Conservation (phyloP, 2,329 filamentous ascomycete species). For the Rasamsonia emersonii region DNA sequence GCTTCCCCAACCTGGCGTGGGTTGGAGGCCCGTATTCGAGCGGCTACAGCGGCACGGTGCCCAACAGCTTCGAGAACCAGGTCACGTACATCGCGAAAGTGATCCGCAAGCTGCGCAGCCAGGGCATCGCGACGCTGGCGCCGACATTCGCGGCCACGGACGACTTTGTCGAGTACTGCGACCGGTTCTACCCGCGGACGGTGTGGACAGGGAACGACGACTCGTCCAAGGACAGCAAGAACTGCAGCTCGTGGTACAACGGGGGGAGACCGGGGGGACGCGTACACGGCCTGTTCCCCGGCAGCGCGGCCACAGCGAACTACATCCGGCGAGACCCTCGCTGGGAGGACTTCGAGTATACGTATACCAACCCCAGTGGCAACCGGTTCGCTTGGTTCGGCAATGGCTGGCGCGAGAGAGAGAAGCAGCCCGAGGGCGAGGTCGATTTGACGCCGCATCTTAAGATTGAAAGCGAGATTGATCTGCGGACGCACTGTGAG, state of each 20-base stretch:
- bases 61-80: constrained; percentile 58
- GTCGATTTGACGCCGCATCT: constrained; percentile 58
- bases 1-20: constrained; percentile 61
- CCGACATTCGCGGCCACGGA: constrained; percentile 53
- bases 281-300: constrained; percentile 63
- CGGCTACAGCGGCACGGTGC: constrained; percentile 57
- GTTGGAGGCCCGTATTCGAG: constrained; percentile 53
- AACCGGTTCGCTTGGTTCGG: constrained; percentile 53
- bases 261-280: constrained; percentile 53
- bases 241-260: constrained; percentile 66
- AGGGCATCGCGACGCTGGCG: constrained; percentile 56
- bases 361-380: constrained; percentile 33
- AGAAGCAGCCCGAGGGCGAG: constrained; percentile 39
- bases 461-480: constrained; percentile 45
- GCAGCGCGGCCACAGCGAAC: constrained; percentile 55
- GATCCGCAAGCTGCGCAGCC: constrained; percentile 56
- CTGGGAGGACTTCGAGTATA: constrained; percentile 54
- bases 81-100: constrained; percentile 58
- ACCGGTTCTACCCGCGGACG: constrained; percentile 44
- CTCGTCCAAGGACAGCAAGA: constrained; percentile 40
- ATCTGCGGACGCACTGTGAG: constrained; percentile 58
- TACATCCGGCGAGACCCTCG: constrained; percentile 48
- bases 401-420: constrained; percentile 56
- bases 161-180: constrained; percentile 40
- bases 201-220: constrained; percentile 31